phyloP scores from a whole-genome alignment of 1,139 yeast species.

The Hansenula lynferdii region DNA sequence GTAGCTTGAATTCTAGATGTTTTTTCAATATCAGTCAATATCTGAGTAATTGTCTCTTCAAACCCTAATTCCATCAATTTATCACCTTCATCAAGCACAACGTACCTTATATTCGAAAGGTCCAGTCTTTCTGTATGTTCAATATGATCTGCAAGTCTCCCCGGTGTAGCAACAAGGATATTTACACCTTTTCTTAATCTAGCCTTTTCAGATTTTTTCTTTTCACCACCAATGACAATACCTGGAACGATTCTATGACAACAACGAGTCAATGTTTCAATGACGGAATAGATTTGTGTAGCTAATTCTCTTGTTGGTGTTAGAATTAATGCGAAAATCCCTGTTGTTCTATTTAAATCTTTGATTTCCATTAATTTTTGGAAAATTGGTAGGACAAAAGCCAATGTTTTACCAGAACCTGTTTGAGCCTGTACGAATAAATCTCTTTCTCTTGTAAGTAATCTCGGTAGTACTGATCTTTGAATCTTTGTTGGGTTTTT shows the following conservation, averaged over 20 bases:
- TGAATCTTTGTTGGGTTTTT: conserved; percentile 83
- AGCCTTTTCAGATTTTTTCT: conserved; percentile 95
- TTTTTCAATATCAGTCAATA: conserved; percentile 53
- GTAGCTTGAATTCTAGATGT: conserved; percentile 36
- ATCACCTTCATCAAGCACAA: conserved; percentile 94
- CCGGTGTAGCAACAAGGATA: conserved; percentile 94
- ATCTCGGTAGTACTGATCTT: conserved; percentile 70
- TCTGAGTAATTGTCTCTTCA: conserved; percentile 83
- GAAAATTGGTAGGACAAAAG: conserved; percentile 81
- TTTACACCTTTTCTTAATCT: conserved; percentile 93
- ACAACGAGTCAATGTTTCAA: conserved; percentile 64
- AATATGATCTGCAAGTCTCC: conserved; percentile 90
- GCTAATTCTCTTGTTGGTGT: conserved; percentile 96
- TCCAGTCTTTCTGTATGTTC: conserved; percentile 78
- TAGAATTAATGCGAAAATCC: conserved; percentile 80
- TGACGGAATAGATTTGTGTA: conserved; percentile 80
- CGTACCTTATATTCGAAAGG: conserved; percentile 69
- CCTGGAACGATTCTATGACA: conserved; percentile 89
- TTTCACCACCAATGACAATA: conserved; percentile 95
- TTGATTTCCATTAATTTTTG: conserved; percentile 56
- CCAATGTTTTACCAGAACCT: conserved; percentile 91
- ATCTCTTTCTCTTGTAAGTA: conserved; percentile 53
- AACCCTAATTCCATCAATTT: conserved; percentile 91
- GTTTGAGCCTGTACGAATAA: conserved; percentile 91
- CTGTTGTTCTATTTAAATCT: conserved; percentile 59